These are phyloP conservation scores for Trichoderma koningiopsis DNA, from an alignment of 2,329 filamentous ascomycete species.

Conservation along the genomic window DNA sequence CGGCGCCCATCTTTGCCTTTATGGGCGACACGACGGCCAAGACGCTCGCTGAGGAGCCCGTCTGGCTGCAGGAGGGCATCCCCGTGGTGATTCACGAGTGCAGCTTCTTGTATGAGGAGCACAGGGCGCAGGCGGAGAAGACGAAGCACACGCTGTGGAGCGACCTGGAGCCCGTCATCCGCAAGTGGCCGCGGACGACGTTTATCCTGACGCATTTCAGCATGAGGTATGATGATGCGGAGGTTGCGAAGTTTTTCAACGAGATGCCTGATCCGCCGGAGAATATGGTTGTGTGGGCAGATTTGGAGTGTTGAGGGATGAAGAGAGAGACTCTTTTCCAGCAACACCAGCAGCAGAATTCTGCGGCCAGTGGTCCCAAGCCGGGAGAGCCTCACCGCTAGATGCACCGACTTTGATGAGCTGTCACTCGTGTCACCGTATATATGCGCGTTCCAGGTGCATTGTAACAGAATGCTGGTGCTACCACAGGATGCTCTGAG, in stretches of 20 bases:
- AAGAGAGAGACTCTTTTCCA: not conserved
- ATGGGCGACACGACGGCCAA: slow-evolving; percentile 50
- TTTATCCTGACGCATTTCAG: slow-evolving; percentile 54
- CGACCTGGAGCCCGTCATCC: slow-evolving; percentile 48
- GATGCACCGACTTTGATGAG: slow-evolving; percentile 11
- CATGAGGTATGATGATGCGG: slow-evolving; percentile 46
- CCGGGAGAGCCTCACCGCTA: not conserved
- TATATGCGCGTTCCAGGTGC: not conserved
- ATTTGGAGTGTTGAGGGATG: slow-evolving; percentile 38
- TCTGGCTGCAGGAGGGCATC: slow-evolving; percentile 45
- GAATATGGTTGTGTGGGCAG: slow-evolving; percentile 53
- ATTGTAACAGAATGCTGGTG: slow-evolving; percentile 2
- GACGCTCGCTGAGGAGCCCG: slow-evolving; percentile 43
- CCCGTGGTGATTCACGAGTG: slow-evolving; percentile 54
- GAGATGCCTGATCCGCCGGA: slow-evolving; percentile 42
- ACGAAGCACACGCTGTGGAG: slow-evolving; percentile 53
- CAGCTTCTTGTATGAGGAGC: slow-evolving; percentile 49
- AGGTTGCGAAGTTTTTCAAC: slow-evolving; percentile 46
- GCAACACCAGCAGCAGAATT: not conserved
- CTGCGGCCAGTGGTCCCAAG: not conserved
- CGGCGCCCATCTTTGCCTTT: slow-evolving; percentile 49
- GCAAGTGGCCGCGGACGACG: slow-evolving; percentile 46
- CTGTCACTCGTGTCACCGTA: slow-evolving; percentile 11
- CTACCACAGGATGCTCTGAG: not conserved
- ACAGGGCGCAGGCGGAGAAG: slow-evolving; percentile 46